A percentile compares a stretch with the other conserved stretches of the same genome.
phyloP scores from a whole-genome alignment of 1,284 basidiomycete species.

The Ceratobasidium sp. region DNA sequence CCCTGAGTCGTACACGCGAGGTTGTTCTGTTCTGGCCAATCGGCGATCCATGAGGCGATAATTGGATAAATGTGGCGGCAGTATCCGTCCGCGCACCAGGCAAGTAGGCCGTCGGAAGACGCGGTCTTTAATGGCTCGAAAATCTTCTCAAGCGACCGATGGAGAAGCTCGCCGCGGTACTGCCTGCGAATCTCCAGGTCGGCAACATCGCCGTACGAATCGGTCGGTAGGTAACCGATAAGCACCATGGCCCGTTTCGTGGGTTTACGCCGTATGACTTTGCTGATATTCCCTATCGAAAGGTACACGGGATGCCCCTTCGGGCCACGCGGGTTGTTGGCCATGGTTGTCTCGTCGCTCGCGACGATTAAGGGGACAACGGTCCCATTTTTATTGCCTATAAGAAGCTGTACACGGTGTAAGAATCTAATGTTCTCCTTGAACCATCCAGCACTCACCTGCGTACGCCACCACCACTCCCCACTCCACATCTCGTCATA shows the following conservation, averaged over 20 bases:
- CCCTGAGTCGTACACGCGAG: not conserved
- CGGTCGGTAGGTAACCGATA: slow-evolving; percentile 40
- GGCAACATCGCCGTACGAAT: not conserved
- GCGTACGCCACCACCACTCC: slow-evolving; percentile 39
- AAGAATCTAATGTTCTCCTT: not conserved
- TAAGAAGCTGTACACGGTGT: too few species aligned
- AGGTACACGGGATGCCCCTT: not conserved
- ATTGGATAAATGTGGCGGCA: slow-evolving; percentile 43
- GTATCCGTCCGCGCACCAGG: slow-evolving; percentile 24
- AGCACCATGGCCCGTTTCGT: slow-evolving; percentile 29
- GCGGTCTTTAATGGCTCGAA: slow-evolving; percentile 17
- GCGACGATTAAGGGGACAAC: slow-evolving; percentile 14
- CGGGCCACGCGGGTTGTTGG: not conserved
- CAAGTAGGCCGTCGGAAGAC: not conserved
- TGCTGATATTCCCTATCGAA: slow-evolving; percentile 38
- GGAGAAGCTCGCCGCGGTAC: slow-evolving; percentile 9
- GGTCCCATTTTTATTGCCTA: not conserved
- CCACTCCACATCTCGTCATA: slow-evolving; percentile 31
- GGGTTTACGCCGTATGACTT: slow-evolving; percentile 22
- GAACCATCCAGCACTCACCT: not conserved
- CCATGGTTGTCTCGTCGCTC: not conserved
- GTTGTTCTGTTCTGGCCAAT: slow-evolving; percentile 23
- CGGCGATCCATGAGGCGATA: slow-evolving; percentile 7
- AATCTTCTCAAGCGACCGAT: slow-evolving; percentile 45
- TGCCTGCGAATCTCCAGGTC: not conserved